Percentiles rank a stretch among this genome's conserved stretches.
Evolutionary conservation across 208 protist genomes (phyloP).

Genomic region (Crithidia brevicula): DNA sequence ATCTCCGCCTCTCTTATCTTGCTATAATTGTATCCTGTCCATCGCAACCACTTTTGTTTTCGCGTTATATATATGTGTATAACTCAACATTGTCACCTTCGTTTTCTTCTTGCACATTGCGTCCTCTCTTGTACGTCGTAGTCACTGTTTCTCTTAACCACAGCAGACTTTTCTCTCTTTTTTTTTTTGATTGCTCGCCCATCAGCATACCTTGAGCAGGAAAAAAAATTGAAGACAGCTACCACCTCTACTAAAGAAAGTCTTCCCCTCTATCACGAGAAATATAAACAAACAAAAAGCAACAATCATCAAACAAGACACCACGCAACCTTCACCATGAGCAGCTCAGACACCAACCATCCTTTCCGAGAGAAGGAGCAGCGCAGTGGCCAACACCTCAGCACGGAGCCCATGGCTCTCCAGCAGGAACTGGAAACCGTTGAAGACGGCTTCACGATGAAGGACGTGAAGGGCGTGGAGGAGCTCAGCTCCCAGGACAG

Average conservation of each 20-base stretch:
- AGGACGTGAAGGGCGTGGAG: not conserved
- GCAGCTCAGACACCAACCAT: not conserved
- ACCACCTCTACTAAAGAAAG: not conserved
- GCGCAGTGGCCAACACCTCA: not conserved
- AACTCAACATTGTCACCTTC: not conserved
- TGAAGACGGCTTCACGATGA: not conserved
- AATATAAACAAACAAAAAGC: not conserved
- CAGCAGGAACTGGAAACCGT: not conserved
- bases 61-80: not conserved
- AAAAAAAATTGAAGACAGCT: not conserved
- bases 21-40: not conserved
- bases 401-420: not conserved
- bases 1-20: not conserved
- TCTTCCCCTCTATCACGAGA: not conserved
- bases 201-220: not conserved
- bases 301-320: not conserved
- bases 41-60: not conserved
- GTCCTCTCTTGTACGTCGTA: not conserved
- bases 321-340: not conserved
- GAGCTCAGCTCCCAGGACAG: constrained; percentile 6
- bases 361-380: not conserved
- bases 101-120: not conserved
- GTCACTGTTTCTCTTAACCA: not conserved
- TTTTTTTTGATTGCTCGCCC: not conserved
- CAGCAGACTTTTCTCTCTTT: not conserved